Evolutionary conservation across 768 basidiomycete species (phyloP), one percentile per base, ranked within the genome.

Genomic region (Boletus fagicola): DNA sequence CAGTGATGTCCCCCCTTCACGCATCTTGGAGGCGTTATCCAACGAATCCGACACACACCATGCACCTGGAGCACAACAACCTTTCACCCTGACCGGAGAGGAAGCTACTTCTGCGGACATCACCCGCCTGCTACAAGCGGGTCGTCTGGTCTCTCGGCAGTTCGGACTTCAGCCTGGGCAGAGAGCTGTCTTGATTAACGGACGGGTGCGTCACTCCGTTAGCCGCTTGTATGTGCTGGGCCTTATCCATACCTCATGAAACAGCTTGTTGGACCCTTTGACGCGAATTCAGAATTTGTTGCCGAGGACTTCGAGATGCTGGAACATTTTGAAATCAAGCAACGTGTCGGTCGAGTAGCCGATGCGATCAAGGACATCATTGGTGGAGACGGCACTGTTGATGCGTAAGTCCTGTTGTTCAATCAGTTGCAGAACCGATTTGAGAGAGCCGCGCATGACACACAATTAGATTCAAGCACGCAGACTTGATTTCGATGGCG

Each of bases 261-360:
- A 53, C 39, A 96, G 94, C 72, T 96, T 51, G 75, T 98, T 28
- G 91, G 92, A 0, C 92, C 92, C 0, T 74, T 97, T 38, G 71
- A 73, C 20, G 30, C 43, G 12, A 62, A 72, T 2, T 80, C 77
- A 4, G 80, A 82, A 16, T 92, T 98, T 68, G 61, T 72, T 8
- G 72, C 82, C 0, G 80, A 80, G n/a, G 96, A 98, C 68, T 87
- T 95, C 66, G 74, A 77, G 46, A 78, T 83, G 1, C 72, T 98
- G 45, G 83, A 86, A 58, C 72, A 74, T 6, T 95, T 88, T 69
- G 97, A 99, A 72, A 71, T 86, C 44, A 75, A 76, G 16, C 87
- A 86, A 65, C 82, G 94, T 45, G 80, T 86, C 1, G 78, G 81
- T 49, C 85, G 91, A 5, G 82, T 95, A 12, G 70, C 87, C 11